Evolutionary conservation across 768 basidiomycete genomes (phyloP).

Genomic region (Candolleomyces eurysporus): DNA sequence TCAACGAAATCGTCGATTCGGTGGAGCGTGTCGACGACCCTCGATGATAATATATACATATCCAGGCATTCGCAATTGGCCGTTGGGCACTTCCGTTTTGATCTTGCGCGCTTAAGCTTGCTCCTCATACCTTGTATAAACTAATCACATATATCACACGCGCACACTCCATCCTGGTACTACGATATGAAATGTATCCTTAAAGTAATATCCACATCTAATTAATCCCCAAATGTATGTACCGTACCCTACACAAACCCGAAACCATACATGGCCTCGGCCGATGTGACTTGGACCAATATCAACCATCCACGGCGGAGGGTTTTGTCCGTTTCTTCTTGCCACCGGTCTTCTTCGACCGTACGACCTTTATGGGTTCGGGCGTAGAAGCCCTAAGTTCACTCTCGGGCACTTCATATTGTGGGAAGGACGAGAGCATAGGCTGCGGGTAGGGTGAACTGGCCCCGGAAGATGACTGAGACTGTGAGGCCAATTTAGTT

Average conservation of each 20-base stretch:
- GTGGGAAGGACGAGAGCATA: conserved; percentile 41
- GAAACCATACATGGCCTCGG: neutral
- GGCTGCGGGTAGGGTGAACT: neutral
- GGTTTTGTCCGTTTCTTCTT: conserved; percentile 66
- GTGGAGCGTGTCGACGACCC: conserved; percentile 88
- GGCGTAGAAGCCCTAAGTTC: conserved; percentile 51
- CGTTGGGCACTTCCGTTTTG: no score
- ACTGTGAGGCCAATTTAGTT: conserved; percentile 19
- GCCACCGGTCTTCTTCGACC: conserved; percentile 62
- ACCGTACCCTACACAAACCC: neutral
- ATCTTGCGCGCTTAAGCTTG: no score
- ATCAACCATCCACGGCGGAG: neutral
- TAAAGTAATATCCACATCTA: neutral
- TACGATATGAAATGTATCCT: conserved; percentile 4
- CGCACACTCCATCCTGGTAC: neutral
- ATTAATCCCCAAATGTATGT: neutral
- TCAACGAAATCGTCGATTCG: conserved; percentile 92
- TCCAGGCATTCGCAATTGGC: no score
- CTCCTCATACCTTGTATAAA: neutral
- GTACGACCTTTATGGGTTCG: conserved; percentile 74
- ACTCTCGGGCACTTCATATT: conserved; percentile 48
- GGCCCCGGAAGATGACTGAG: conserved; percentile 9
- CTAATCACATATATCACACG: neutral
- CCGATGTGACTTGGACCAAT: neutral
- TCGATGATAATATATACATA: conserved; percentile 31